Conservation (phyloP, 371 early-diverging fungal genomes). For the Mucor velutinosus region DNA sequence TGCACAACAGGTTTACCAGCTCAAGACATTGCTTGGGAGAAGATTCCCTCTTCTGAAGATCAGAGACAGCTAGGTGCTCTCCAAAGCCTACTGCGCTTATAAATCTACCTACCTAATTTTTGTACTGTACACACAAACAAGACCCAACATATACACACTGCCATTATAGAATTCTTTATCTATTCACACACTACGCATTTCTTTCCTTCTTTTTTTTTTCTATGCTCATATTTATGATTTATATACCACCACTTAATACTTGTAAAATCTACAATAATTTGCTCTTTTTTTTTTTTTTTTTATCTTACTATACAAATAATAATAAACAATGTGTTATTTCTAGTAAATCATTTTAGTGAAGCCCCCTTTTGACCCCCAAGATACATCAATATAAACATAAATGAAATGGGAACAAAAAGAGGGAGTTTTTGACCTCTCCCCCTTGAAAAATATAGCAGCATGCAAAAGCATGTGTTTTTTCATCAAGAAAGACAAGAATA, state of each 20-base stretch:
- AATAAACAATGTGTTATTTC: not conserved
- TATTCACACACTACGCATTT: not conserved
- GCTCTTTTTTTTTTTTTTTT: constrained; percentile 4
- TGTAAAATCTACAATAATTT: not conserved
- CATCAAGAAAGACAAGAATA: not conserved
- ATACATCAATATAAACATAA: not conserved
- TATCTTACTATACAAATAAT: not conserved
- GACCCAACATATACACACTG: not conserved
- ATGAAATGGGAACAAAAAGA: not conserved
- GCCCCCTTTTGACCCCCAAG: not conserved
- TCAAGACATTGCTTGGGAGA: constrained; percentile 51
- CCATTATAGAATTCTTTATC: not conserved
- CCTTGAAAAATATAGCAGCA: not conserved
- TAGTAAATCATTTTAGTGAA: not conserved
- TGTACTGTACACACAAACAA: not conserved
- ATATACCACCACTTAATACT: not conserved
- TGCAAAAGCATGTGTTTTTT: constrained; percentile 1
- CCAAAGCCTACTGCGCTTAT: constrained; percentile 34
- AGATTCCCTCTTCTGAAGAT: constrained; percentile 50
- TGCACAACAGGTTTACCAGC: constrained; percentile 22
- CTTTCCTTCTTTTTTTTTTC: not conserved
- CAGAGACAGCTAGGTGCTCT: constrained; percentile 47
- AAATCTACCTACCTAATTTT: not conserved
- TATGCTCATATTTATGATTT: constrained; percentile 1
- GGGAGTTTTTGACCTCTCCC: not conserved